These are phyloP conservation scores for Cladorrhinum sp. DNA, from an alignment of 2,329 filamentous ascomycete species.

Conservation along the genomic window DNA sequence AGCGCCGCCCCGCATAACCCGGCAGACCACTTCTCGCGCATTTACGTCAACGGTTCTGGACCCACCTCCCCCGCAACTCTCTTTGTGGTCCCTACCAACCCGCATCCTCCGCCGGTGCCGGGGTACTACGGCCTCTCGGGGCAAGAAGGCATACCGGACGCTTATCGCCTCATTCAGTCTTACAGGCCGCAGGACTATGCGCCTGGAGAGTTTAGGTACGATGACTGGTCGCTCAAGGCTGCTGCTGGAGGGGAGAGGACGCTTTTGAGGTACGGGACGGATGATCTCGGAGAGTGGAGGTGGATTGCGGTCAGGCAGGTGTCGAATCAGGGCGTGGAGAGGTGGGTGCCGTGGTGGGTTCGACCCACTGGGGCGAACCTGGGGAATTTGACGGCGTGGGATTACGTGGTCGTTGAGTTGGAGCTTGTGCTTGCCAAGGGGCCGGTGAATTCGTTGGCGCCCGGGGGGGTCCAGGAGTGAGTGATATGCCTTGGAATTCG, in stretches of 20 bases:
- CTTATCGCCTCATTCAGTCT: constrained; percentile 19
- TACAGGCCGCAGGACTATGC: constrained; percentile 17
- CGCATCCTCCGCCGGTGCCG: constrained; percentile 24
- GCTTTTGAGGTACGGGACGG: constrained; percentile 9
- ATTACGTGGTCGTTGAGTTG: constrained; percentile 17
- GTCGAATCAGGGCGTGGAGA: constrained; percentile 5
- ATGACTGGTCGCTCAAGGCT: constrained; percentile 6
- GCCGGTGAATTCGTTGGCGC: constrained; percentile 20
- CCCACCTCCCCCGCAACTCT: not conserved
- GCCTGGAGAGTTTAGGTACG: constrained; percentile 7
- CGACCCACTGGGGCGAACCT: constrained; percentile 14
- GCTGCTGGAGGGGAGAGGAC: not conserved
- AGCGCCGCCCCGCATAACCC: constrained; percentile 19
- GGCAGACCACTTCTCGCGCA: constrained; percentile 18
- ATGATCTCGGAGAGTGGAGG: constrained; percentile 6
- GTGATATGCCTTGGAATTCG: no score
- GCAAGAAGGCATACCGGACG: constrained; percentile 15
- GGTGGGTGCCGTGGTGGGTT: constrained; percentile 23
- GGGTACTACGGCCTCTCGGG: constrained; percentile 22
- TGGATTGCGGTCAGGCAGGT: constrained; percentile 22
- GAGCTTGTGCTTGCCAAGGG: constrained; percentile 19
- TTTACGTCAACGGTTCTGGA: constrained; percentile 8
- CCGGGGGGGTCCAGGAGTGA: constrained; percentile 22
- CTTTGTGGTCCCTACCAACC: constrained; percentile 22
- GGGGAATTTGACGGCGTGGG: constrained; percentile 14